These are phyloP conservation scores for Sporisorium sorghi DNA, from an alignment of 1,284 basidiomycete species.

Conservation along the genomic window DNA sequence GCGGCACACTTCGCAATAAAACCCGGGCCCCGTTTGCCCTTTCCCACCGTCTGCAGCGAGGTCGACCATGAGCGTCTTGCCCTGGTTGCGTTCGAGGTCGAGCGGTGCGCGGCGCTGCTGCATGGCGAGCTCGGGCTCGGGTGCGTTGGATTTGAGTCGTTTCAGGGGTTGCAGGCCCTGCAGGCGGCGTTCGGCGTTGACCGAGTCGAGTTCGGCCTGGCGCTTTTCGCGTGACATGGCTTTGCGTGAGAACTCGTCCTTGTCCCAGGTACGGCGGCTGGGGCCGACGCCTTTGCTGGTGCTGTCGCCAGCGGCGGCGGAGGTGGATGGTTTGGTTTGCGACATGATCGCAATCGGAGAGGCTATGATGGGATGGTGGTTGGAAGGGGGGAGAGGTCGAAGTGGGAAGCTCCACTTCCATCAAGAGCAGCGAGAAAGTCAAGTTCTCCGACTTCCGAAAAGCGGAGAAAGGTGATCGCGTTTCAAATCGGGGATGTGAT, in stretches of 20 bases:
- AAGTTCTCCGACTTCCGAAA: not conserved
- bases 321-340: conserved; percentile 12
- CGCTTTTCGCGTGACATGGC: conserved; percentile 62
- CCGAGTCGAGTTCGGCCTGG: conserved; percentile 53
- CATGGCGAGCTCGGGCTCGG: conserved; percentile 62
- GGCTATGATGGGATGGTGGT: not conserved
- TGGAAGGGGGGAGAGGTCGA: not conserved
- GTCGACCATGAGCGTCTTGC: conserved; percentile 66
- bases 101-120: conserved; percentile 56
- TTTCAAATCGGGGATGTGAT: not conserved
- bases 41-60: conserved; percentile 33
- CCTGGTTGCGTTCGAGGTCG: conserved; percentile 59
- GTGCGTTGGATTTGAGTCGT: conserved; percentile 51
- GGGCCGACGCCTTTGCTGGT: conserved; percentile 56
- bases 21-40: conserved; percentile 63
- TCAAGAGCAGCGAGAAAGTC: not conserved
- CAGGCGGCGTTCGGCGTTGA: conserved; percentile 56
- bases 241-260: conserved; percentile 55
- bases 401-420: not conserved
- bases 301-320: not conserved
- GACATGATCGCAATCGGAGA: conserved; percentile 18
- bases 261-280: conserved; percentile 63
- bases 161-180: conserved; percentile 57
- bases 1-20: conserved; percentile 69
- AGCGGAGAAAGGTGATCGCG: conserved; percentile 4